phyloP scores from a whole-genome alignment of 2,329 filamentous ascomycete genomes.

The Diplodia sapinea region DNA sequence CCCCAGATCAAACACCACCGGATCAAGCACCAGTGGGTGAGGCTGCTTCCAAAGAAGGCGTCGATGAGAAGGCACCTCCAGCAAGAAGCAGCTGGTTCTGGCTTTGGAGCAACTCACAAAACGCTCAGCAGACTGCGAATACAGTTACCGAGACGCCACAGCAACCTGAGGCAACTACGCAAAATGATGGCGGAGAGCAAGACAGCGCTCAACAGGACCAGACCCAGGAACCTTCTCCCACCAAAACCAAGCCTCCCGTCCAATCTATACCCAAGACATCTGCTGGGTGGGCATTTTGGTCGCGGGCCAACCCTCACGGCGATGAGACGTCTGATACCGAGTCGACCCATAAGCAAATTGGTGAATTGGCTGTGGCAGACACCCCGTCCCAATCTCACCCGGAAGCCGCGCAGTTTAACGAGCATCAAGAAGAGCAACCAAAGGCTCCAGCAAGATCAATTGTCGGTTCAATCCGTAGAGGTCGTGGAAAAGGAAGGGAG shows the following conservation, averaged over 20 bases:
- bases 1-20: background rate
- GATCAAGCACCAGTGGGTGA: background rate
- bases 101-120: slow-evolving; percentile 56
- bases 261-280: slow-evolving; percentile 50
- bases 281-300: slow-evolving; percentile 85
- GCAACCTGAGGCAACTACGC: background rate
- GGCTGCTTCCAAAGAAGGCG: background rate
- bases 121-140: slow-evolving; percentile 41
- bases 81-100: slow-evolving; percentile 55
- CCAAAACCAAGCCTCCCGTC: slow-evolving; percentile 34
- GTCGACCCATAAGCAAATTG: slow-evolving; percentile 63
- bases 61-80: slow-evolving; percentile 35
- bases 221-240: background rate
- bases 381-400: slow-evolving; percentile 58
- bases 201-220: background rate
- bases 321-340: slow-evolving; percentile 60
- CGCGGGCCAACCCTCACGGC: slow-evolving; percentile 60
- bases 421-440: slow-evolving; percentile 40
- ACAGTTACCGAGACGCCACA: slow-evolving; percentile 15
- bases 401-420: slow-evolving; percentile 59
- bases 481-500: slow-evolving; percentile 36
- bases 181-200: background rate
- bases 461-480: slow-evolving; percentile 36
- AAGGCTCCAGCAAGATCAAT: slow-evolving; percentile 36
- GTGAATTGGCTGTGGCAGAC: slow-evolving; percentile 57